Evolutionary conservation across 2,329 filamentous ascomycete genomes (phyloP), one percentile per base, ranked within the genome.

Genomic region (Bipolaris zeicola): DNA sequence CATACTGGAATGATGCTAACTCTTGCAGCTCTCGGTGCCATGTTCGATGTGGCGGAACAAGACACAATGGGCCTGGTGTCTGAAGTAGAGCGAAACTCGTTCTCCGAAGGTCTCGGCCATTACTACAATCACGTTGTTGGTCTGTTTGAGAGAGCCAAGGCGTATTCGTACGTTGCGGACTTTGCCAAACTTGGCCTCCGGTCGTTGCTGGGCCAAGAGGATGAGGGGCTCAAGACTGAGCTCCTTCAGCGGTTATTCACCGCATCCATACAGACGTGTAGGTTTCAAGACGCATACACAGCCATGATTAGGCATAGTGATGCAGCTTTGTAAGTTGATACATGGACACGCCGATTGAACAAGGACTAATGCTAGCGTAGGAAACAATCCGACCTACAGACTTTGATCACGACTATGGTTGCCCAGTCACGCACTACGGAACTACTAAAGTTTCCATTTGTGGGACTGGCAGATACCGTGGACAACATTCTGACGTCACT

Each of bases 51-150:
- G 16, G 68, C 73, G 26, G 69, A 76, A 33, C 60, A 63, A 11
- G 78, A 82, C 57, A 82, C 80, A 6, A 78, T 80, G 41, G 57
- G 50, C 41, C 83, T 96, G 13, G 82, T 98, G 20, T 87, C 90
- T 51, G 86, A 91, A 22, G 86, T 88, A 2, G 91, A 96, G 63
- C 89, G 88, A 11, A 80, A 82, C 50, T 80, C 73, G 50, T 87
- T 89, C 69, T 83, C 92, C 70, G 85, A 86, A 53, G 95, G 94
- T 1, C 82, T 93, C 38, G 85, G 91, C 5, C 87, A 85, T 61
- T 99, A 97, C 77, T 96, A 96, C 75, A 87, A 89, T 39, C 95
- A 99, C 73, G 85, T 98, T 48, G 85, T 93, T 11, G 83, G 86
- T 18, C 82, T 99, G 1, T 98, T 90, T 70, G 93, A 97, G 72